Evolutionary conservation across 495 filamentous ascomycete genomes (phyloP), one percentile per base, ranked within the genome.

Genomic region (Penicillium paradoxum): DNA sequence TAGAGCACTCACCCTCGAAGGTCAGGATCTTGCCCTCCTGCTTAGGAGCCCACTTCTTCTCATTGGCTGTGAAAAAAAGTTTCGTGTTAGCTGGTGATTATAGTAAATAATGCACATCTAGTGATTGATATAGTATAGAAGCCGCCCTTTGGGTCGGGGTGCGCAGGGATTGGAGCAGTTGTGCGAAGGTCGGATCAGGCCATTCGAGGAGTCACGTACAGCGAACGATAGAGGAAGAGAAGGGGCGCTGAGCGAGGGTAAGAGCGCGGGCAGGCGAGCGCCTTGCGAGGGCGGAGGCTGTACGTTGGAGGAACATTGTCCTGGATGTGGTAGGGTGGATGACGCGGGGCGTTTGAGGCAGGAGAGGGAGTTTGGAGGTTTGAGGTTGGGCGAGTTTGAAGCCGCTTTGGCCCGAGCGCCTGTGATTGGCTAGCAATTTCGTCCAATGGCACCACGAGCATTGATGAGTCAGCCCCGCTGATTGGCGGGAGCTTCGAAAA

Each of bases 251-350:
- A 33, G 61, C 61, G 50, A 65, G 64, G 45, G 70, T 75, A 56
- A 80, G 58, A 60, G 83, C 80, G 57, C 78, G 71, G 65, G 80
- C 72, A 57, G 82, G 82, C 50, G 82, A 82, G 64, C 88, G 88
- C 72, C 86, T 81, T 53, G 83, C 85, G 58, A 86, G 78, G 64
- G 83, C 79, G 60, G 88, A 70, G 63, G 83, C 87, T 59, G 89
- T 83, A 71, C 90, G 88, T 74, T 88, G 85, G 67, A 93, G 76
- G 73, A 92, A 88, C 88, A 92, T 93, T 76, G 74, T 78, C 65
- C 69, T 60, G 60, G 58, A 59, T 44, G 45, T 53, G 48, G 39
- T 58, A 62, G 55, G 58, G 58, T 51, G 57, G 37, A 55, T 58
- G 44, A 57, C 51, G 59, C 55, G 51, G 51, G 52, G 64, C 45